phyloP scores from a whole-genome alignment of 1,139 yeast species.

The Lodderomyces theae region DNA sequence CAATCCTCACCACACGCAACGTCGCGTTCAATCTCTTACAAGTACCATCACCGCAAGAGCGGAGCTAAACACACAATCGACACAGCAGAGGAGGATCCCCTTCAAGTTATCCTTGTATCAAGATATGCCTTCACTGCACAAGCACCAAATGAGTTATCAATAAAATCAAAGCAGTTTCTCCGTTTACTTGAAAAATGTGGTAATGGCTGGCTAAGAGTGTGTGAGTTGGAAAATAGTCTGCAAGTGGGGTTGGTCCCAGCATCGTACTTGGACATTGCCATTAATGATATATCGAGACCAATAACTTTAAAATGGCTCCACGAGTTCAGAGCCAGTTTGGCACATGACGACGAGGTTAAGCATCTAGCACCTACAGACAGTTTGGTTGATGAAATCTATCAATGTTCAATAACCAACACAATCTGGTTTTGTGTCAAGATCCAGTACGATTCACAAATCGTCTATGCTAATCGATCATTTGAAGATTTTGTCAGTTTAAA shows the following conservation, averaged over 20 bases:
- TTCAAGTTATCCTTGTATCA: conserved; percentile 26
- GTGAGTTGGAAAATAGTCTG: conserved; percentile 27
- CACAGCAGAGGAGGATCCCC: background rate
- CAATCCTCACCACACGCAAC: background rate
- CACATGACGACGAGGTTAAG: background rate
- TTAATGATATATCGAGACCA: conserved; percentile 33
- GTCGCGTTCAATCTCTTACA: background rate
- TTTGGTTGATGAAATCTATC: conserved; percentile 11
- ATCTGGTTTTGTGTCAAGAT: conserved; percentile 37
- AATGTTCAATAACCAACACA: conserved; percentile 13
- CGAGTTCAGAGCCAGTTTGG: background rate
- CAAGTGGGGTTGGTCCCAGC: conserved; percentile 36
- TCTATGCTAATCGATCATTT: background rate
- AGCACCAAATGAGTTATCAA: conserved; percentile 25
- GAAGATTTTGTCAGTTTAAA: background rate
- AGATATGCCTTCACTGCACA: conserved; percentile 33
- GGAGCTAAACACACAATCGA: background rate
- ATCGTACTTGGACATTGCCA: conserved; percentile 36
- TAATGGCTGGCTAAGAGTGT: conserved; percentile 39
- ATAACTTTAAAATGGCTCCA: conserved; percentile 32
- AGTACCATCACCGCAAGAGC: background rate
- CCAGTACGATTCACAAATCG: conserved; percentile 3
- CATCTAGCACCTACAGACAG: conserved; percentile 1
- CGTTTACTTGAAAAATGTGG: conserved; percentile 33
- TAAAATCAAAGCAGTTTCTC: conserved; percentile 29